Conservation (phyloP, 768 basidiomycete species). For the Tylopilus balloui region DNA sequence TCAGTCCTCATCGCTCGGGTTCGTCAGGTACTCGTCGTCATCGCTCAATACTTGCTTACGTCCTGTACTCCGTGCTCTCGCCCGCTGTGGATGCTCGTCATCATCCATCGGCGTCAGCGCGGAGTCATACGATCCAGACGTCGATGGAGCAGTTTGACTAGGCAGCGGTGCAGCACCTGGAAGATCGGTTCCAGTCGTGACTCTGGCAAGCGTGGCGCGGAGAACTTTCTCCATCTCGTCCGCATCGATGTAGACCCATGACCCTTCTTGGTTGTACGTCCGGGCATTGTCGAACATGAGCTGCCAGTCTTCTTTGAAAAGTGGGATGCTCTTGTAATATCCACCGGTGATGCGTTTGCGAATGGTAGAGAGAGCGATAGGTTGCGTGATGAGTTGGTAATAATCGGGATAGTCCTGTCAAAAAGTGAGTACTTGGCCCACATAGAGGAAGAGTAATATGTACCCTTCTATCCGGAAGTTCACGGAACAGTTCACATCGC, state of each 20-base stretch:
- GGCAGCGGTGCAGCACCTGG: constrained; percentile 59
- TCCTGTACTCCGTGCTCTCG: constrained; percentile 53
- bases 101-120: constrained; percentile 81
- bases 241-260: constrained; percentile 92
- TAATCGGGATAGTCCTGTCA: constrained; percentile 88
- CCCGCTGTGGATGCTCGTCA: constrained; percentile 60
- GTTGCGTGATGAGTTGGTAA: constrained; percentile 80
- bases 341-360: constrained; percentile 66
- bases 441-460: constrained; percentile 14
- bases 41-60: constrained; percentile 76
- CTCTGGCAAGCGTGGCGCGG: constrained; percentile 60
- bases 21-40: constrained; percentile 56
- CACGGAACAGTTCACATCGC: constrained; percentile 83
- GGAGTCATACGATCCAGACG: constrained; percentile 52
- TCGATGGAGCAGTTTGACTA: constrained; percentile 28
- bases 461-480: constrained; percentile 77
- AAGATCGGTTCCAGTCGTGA: constrained; percentile 62
- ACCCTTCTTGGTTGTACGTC: constrained; percentile 91
- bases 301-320: constrained; percentile 75
- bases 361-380: constrained; percentile 85
- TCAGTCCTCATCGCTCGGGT: constrained; percentile 68
- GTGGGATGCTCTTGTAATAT: constrained; percentile 68
- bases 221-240: constrained; percentile 93
- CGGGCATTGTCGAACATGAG: constrained; percentile 94
- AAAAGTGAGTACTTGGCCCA: constrained; percentile 9